Percentiles rank a stretch among this genome's conserved stretches.
Evolutionary conservation across 805 yeast species (phyloP).

Genomic region (Ogataea paradorogensis): DNA sequence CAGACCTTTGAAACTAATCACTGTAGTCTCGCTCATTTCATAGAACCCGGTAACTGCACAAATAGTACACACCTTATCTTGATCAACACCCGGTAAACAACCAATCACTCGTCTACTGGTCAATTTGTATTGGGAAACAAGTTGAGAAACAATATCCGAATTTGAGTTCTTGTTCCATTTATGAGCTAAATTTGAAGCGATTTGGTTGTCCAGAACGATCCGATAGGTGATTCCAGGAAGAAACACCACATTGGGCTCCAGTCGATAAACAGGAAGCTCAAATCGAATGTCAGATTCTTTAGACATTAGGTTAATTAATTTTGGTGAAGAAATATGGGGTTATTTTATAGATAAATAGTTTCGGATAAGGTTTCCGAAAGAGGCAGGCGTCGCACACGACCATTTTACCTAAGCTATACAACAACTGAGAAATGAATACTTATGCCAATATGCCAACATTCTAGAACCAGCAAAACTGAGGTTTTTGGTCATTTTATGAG

Average conservation of each 20-base stretch:
- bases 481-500: slow-evolving; percentile 26
- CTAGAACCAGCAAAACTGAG: slow-evolving; percentile 3
- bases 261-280: slow-evolving; percentile 22
- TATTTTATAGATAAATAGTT: slow-evolving; percentile 1
- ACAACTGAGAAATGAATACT: slow-evolving; percentile 9
- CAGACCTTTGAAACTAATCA: slow-evolving; percentile 49
- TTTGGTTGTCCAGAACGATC: slow-evolving; percentile 46
- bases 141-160: not conserved
- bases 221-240: slow-evolving; percentile 63
- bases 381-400: slow-evolving; percentile 12
- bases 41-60: slow-evolving; percentile 46
- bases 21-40: slow-evolving; percentile 42
- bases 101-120: slow-evolving; percentile 20
- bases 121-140: slow-evolving; percentile 3
- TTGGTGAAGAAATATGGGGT: not conserved
- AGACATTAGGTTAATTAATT: slow-evolving; percentile 1
- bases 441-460: slow-evolving; percentile 12
- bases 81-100: slow-evolving; percentile 27
- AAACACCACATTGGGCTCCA: slow-evolving; percentile 37
- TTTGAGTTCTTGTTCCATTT: not conserved
- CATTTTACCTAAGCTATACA: slow-evolving; percentile 4
- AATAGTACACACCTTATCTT: slow-evolving; percentile 35
- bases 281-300: slow-evolving; percentile 7
- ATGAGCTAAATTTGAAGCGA: slow-evolving; percentile 40
- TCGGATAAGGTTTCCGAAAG: slow-evolving; percentile 10